phyloP scores from a whole-genome alignment of 73 alveolate genomes.

The Tetrahymena elliotti region DNA sequence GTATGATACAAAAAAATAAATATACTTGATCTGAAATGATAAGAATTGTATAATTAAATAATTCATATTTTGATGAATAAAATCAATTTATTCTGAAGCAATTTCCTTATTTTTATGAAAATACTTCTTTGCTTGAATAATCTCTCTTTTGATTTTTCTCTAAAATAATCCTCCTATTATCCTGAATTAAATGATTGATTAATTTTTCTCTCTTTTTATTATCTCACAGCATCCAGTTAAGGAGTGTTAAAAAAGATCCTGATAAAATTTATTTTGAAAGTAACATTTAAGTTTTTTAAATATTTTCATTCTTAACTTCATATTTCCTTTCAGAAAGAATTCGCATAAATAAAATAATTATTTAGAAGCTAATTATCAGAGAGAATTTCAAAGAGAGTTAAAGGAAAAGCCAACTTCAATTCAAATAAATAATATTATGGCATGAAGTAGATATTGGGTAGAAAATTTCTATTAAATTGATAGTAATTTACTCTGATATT shows the following conservation, averaged over 20 bases:
- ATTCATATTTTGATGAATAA: too few species aligned
- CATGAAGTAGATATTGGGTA: background rate
- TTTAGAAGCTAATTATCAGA: background rate
- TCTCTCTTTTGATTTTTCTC: background rate
- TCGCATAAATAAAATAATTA: background rate
- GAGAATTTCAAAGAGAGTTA: background rate
- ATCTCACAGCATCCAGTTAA: background rate
- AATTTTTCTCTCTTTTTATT: background rate
- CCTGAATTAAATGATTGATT: background rate
- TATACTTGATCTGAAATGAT: too few species aligned
- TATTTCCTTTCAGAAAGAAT: background rate
- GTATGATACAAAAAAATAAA: background rate
- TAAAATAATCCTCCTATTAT: background rate
- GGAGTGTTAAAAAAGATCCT: background rate
- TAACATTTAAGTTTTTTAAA: background rate
- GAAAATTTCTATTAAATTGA: background rate
- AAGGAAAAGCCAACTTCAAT: background rate
- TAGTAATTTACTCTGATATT: background rate
- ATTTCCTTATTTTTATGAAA: background rate
- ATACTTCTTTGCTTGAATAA: background rate
- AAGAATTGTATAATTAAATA: too few species aligned
- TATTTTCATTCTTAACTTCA: background rate
- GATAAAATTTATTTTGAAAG: background rate
- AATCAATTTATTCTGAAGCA: background rate
- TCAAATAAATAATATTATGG: background rate